phyloP scores from a whole-genome alignment of 1,284 basidiomycete species.

The Rhodotorula sp. region DNA sequence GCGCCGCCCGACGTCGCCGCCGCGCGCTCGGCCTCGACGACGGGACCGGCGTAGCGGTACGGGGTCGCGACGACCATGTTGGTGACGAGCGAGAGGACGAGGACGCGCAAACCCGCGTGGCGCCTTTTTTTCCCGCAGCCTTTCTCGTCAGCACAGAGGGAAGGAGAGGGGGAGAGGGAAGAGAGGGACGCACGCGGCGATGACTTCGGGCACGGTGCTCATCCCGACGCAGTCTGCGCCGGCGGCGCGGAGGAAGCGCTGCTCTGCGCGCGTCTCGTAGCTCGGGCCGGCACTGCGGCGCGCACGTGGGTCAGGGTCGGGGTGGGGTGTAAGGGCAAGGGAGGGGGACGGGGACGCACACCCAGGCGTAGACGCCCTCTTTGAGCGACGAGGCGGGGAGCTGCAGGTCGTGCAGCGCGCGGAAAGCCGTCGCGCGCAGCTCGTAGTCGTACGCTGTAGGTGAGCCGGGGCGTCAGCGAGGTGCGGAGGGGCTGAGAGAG shows the following conservation, averaged over 20 bases:
- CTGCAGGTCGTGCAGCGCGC: constrained; percentile 30
- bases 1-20: background rate
- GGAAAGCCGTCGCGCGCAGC: constrained; percentile 38
- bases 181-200: constrained; percentile 31
- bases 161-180: constrained; percentile 1
- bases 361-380: constrained; percentile 45
- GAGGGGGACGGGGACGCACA: background rate
- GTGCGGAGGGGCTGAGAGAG: no score
- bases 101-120: constrained; percentile 41
- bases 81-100: constrained; percentile 46
- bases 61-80: constrained; percentile 46
- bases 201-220: constrained; percentile 46
- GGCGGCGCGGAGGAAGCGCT: constrained; percentile 40
- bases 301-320: background rate
- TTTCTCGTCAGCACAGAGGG: background rate
- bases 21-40: constrained; percentile 31
- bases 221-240: constrained; percentile 46
- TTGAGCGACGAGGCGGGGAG: constrained; percentile 31
- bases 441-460: constrained; percentile 41
- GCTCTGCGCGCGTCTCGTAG: constrained; percentile 45
- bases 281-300: constrained; percentile 40
- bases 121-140: background rate
- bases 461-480: no score
- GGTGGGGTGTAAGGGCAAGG: background rate
- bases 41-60: constrained; percentile 41